Base-by-base conservation (phyloP, 495 filamentous ascomycete genomes). In the Lindgomyces ingoldianus region DNA sequence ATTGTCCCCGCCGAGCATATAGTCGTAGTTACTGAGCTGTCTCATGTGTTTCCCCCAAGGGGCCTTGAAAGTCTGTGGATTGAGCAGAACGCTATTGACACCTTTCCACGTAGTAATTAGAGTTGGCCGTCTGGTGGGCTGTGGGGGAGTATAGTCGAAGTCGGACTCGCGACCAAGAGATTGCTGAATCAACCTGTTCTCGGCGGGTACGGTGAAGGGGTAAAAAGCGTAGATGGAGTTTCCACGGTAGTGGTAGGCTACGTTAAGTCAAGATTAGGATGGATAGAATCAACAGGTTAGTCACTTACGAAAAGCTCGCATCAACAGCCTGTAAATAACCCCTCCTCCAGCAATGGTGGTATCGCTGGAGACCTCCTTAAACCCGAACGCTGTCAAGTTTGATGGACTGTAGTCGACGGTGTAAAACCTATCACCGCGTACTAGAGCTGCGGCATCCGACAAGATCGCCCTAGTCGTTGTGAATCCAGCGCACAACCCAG, bases 211-310 rank as follows among this genome's bases (percentile, higher is more conserved):
- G 4, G 89, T 91, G 84, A 96, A 89, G 3, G 91, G 91, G 71
- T 89, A 94, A 68, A 91, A 89, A n/a, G 90, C 90, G 62, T 94
- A 95, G 60, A 93, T 85, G 0, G 89, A 92, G 75, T 94, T 88
- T 27, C 78, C 71, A 73, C 86, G 87, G 84, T 90, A 93, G 72
- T 87, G 84, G 65, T 88, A 83, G 1, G 91, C 47, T 50, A 18
- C 14, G 3, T 16, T 3, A 46, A 3, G 42, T 46, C n/a, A n/a
- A n/a, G n/a, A n/a, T n/a, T 46, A 46, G 42, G n/a, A 16, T 18
- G 42, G 4, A 46, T 16, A 16, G 4, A 3, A 16, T 4, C 3
- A 46, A 4, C n/a, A n/a, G n/a, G n/a, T n/a, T n/a, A n/a, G n/a
- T n/a, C n/a, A 39, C 22, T 11, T 26, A 50, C 47, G 91, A 81